Evolutionary conservation across 2,329 filamentous ascomycete species (phyloP).

Genomic region (Phoma herbarum): DNA sequence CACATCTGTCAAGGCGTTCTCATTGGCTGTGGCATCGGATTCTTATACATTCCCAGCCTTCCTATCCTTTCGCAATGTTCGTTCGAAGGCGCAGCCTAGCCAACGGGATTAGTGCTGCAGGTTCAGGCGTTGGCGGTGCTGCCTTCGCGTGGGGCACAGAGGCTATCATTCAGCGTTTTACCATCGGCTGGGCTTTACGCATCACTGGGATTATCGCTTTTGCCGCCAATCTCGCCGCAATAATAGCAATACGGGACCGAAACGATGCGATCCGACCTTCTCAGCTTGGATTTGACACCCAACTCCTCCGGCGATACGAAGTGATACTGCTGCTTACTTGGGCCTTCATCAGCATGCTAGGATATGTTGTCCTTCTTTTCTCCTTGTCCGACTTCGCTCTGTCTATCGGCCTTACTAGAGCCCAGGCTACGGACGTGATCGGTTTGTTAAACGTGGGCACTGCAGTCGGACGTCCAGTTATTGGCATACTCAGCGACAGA

Average conservation of each 20-base stretch:
- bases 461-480: slow-evolving; percentile 57
- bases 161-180: slow-evolving; percentile 50
- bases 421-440: slow-evolving; percentile 53
- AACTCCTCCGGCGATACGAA: slow-evolving; percentile 48
- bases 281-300: slow-evolving; percentile 47
- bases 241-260: slow-evolving; percentile 44
- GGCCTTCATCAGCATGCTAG: slow-evolving; percentile 58
- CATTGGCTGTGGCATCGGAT: slow-evolving; percentile 53
- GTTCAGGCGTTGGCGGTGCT: slow-evolving; percentile 54
- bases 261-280: slow-evolving; percentile 47
- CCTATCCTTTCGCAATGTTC: slow-evolving; percentile 56
- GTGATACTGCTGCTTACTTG: slow-evolving; percentile 53
- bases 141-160: slow-evolving; percentile 43
- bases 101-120: slow-evolving; percentile 52
- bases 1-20: slow-evolving; percentile 54
- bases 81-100: slow-evolving; percentile 50
- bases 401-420: slow-evolving; percentile 53
- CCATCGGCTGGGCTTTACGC: slow-evolving; percentile 54
- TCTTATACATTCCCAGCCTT: slow-evolving; percentile 52
- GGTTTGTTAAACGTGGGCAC: slow-evolving; percentile 60
- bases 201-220: slow-evolving; percentile 49
- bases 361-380: slow-evolving; percentile 59
- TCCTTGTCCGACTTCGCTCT: slow-evolving; percentile 59
- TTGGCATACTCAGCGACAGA: slow-evolving; percentile 57
- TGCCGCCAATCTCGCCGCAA: slow-evolving; percentile 41